These are phyloP conservation scores for Apiospora phragmitis DNA, from an alignment of 2,329 filamentous ascomycete species.

Conservation along the genomic window DNA sequence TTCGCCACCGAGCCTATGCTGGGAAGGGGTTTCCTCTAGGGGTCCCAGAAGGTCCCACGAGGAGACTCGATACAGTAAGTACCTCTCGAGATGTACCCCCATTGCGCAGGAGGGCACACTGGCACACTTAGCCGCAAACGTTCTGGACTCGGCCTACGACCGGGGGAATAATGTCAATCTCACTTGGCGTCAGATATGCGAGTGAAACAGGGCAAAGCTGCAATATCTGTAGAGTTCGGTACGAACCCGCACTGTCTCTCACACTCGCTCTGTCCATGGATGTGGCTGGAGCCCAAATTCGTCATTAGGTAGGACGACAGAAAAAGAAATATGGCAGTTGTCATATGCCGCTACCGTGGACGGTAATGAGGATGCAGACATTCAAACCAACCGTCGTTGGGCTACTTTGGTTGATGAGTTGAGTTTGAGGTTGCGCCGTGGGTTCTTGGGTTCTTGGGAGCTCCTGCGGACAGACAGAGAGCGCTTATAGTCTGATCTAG, in stretches of 20 bases:
- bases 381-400: neutral
- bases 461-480: neutral
- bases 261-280: neutral
- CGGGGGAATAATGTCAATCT: conserved; percentile 21
- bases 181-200: conserved; percentile 16
- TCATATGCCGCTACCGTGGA: neutral
- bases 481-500: neutral
- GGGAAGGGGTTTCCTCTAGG: conserved; percentile 24
- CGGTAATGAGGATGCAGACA: neutral
- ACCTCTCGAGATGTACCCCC: conserved; percentile 14
- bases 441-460: neutral
- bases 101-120: neutral
- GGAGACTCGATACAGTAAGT: conserved; percentile 14
- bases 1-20: conserved; percentile 33
- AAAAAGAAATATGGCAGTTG: neutral
- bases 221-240: neutral
- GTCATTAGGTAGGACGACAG: neutral
- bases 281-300: neutral
- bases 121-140: conserved; percentile 32
- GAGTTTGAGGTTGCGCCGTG: neutral
- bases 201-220: conserved; percentile 3
- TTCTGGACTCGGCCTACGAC: conserved; percentile 29
- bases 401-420: neutral
- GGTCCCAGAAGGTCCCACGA: conserved; percentile 20
- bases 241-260: neutral